A percentile compares a stretch with the other conserved stretches of the same genome.
Conservation (phyloP, 768 basidiomycete genomes). For the Termitomyces titanicus region DNA sequence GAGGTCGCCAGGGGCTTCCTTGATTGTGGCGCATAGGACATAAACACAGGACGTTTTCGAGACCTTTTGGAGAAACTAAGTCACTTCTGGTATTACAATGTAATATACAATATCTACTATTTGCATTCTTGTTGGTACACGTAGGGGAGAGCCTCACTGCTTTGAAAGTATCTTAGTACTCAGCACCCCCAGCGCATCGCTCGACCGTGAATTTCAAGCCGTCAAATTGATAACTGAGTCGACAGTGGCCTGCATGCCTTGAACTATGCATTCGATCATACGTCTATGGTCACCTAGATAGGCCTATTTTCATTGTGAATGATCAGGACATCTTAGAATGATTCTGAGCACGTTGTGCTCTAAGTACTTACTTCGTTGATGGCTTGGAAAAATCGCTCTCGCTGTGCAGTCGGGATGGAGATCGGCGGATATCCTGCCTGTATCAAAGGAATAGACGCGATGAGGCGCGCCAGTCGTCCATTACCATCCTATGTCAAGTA, state of each 20-base stretch:
- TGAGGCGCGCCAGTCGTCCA: slow-evolving; percentile 24
- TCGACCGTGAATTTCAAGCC: no score
- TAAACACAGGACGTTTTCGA: no score
- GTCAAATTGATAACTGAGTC: background rate
- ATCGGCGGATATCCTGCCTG: slow-evolving; percentile 27
- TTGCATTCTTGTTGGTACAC: no score
- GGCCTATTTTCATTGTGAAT: background rate
- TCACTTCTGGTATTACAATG: no score
- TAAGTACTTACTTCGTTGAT: slow-evolving; percentile 21
- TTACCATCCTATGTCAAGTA: slow-evolving; percentile 25
- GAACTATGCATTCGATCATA: background rate
- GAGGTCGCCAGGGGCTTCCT: no score
- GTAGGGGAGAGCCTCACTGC: no score
- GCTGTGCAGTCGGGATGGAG: slow-evolving; percentile 19
- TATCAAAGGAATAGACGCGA: slow-evolving; percentile 28
- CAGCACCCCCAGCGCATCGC: no score
- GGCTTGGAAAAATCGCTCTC: slow-evolving; percentile 20
- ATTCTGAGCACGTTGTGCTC: background rate
- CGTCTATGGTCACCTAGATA: background rate
- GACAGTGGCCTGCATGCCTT: background rate
- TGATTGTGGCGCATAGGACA: no score
- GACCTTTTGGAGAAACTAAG: no score
- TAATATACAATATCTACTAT: no score
- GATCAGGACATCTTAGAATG: background rate
- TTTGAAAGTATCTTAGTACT: no score